Conservation (phyloP, 73 alveolate species). For the Tetrahymena thermophila region DNA sequence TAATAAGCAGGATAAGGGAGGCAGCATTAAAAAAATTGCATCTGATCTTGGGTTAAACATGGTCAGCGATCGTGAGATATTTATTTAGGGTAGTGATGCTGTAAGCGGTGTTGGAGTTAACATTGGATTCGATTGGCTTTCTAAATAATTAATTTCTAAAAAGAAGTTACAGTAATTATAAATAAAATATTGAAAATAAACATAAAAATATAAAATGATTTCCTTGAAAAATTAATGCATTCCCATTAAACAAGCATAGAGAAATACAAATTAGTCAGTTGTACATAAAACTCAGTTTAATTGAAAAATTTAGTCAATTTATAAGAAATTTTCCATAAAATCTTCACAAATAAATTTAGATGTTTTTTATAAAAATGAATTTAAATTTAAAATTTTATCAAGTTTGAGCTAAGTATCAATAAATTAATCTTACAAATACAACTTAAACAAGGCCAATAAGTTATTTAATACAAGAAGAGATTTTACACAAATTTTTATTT, state of each 20-base stretch:
- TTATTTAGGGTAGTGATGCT: neutral
- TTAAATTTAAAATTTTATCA: neutral
- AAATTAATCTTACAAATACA: neutral
- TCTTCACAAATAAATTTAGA: neutral
- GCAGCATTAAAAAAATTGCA: neutral
- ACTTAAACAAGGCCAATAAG: neutral
- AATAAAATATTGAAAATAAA: neutral
- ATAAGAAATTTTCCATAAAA: neutral
- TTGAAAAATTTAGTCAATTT: neutral
- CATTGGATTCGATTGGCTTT: neutral
- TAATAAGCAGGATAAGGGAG: neutral
- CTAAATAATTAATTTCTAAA: neutral
- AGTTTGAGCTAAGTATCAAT: neutral
- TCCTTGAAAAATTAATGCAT: neutral
- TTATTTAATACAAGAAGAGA: neutral
- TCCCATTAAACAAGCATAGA: neutral
- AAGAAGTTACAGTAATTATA: neutral
- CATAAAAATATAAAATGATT: neutral
- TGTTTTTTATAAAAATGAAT: neutral
- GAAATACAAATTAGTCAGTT: no score
- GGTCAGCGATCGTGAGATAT: slow-evolving; percentile 1
- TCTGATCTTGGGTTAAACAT: neutral
- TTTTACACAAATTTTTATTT: no score
- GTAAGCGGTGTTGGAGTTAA: neutral
- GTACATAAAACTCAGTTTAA: no score